Base-by-base conservation (phyloP, 192 early-diverging fungal species). In the Lobosporangium transversale region DNA sequence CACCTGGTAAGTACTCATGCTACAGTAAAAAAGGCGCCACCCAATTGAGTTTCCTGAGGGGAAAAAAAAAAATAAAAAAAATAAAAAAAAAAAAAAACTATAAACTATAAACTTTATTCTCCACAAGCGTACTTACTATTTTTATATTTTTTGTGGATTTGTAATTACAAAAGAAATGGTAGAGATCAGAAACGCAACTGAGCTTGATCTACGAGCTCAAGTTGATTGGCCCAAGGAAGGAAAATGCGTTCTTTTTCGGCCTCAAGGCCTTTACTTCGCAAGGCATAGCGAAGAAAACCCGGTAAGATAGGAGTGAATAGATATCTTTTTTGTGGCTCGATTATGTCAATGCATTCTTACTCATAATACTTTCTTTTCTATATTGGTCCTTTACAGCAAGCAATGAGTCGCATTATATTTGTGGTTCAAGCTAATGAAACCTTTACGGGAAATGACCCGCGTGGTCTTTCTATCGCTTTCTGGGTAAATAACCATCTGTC, bases 381-480 rank as follows among this genome's bases (percentile, higher is more conserved):
- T 45, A 20, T 4, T 45, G 15, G 15, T 45, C 4, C 4, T 9
- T 14, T 45, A 45, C 44, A 20, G 15, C n/a, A n/a, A n/a, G n/a
- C n/a, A n/a, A n/a, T n/a, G n/a, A n/a, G n/a, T n/a, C n/a, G n/a
- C 15, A 50, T 65, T 21, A 31, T 64, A 7, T 54, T 70, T 59
- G 68, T 62, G 0, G 53, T 45, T 8, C 32, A 33, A 23, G 36
- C 36, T 32, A 53, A 51, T 0, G 6, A 30, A 2, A 53, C 18
- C 23, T 59, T 59, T 36, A 27, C 29, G 8, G 29, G 26, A 5
- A 12, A 12, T 11, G 21, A 35, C 12, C 48, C 51, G 4, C 30
- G 33, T 27, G 70, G 70, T 2, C 29, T 74, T 0, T 52, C 70
- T 5, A 59, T 74, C 2, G 61, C 70, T 3, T 59, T 74, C 21